Evolutionary conservation across 164 flowering plant species (phyloP), one percentile per base, ranked within the genome.

Genomic region (Vitis riparia): DNA sequence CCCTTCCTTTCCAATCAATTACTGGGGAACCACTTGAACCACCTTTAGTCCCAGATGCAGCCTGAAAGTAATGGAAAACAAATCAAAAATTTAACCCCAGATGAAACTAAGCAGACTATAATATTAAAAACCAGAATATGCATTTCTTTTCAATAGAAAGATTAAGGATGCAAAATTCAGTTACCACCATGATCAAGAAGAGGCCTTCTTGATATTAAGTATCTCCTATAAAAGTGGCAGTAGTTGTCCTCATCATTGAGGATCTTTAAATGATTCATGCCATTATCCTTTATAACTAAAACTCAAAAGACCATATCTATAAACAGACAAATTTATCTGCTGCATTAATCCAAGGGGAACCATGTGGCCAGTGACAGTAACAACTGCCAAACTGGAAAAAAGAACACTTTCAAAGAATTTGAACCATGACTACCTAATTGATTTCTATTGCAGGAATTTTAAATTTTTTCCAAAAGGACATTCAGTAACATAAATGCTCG

Each of bases 1-100:
- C 99, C 77, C 95, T 90, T 59, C 99, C 99, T 79, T 87, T 87
- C 89, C 95, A 92, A 82, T 92, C 91, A 71, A 94, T 88, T 53
- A 94, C 99, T 5, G 99, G 99, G 56, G 99, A 94, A 51, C 99
- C 99, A 84, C 99, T 94, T 65, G 99, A 94, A 55, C 99, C 99
- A 62, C 98, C 99, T 80, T 94, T 94, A 48, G 99, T 94, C 58
- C 99, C 99, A 69, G 99, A 94, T 66, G 99, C 99, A 56, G 99
- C 99, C 99, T 94, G 79, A 57, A 60, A 71, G 3, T 13, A 60
- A 49, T 55, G 48, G 57, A n/a, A 23, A 60, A 73, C 47, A 10
- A 53, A 53, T 9, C 55, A 65, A 16, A 64, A 55, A 59, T 32
- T 60, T 50, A 37, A 69, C 9, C 11, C 12, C 30, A 19, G 37